These are phyloP conservation scores for Aschersonia sp. DNA, from an alignment of 2,329 filamentous ascomycete species.

Conservation along the genomic window DNA sequence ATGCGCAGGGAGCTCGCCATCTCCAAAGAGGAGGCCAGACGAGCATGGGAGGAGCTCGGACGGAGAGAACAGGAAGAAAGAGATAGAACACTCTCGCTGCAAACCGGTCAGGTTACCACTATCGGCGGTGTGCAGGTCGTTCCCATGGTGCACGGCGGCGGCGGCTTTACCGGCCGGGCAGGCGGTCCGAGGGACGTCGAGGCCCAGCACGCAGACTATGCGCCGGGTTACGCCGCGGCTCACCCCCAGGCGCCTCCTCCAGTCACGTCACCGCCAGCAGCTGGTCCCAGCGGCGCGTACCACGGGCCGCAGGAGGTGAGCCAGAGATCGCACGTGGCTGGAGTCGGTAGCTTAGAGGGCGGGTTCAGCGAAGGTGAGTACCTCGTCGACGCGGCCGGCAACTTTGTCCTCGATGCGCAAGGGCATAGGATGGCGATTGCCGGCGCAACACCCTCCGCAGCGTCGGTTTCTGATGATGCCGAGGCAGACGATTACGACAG, in stretches of 20 bases:
- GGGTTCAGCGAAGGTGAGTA: slow-evolving; percentile 61
- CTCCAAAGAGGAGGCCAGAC: slow-evolving; percentile 86
- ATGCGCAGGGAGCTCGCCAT: slow-evolving; percentile 90
- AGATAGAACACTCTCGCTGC: slow-evolving; percentile 70
- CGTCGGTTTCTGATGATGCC: slow-evolving; percentile 36
- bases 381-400: slow-evolving; percentile 45
- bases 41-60: slow-evolving; percentile 95
- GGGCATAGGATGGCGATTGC: slow-evolving; percentile 43
- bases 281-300: slow-evolving; percentile 10
- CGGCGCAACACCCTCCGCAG: slow-evolving; percentile 25
- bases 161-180: slow-evolving; percentile 35
- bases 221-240: slow-evolving; percentile 18
- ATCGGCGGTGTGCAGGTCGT: slow-evolving; percentile 92
- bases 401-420: slow-evolving; percentile 45
- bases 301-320: slow-evolving; percentile 11
- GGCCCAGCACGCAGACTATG: slow-evolving; percentile 15
- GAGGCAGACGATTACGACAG: slow-evolving; percentile 44
- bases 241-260: slow-evolving; percentile 28
- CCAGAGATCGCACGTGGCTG: slow-evolving; percentile 8
- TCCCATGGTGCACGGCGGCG: slow-evolving; percentile 65
- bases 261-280: slow-evolving; percentile 17
- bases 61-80: slow-evolving; percentile 86
- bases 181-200: slow-evolving; percentile 25
- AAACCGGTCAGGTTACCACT: slow-evolving; percentile 75
- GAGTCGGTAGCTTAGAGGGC: slow-evolving; percentile 35